A percentile compares a stretch with the other conserved stretches of the same genome.
Evolutionary conservation across 2,329 filamentous ascomycete species (phyloP).

Genomic region (Cytospora piceae): DNA sequence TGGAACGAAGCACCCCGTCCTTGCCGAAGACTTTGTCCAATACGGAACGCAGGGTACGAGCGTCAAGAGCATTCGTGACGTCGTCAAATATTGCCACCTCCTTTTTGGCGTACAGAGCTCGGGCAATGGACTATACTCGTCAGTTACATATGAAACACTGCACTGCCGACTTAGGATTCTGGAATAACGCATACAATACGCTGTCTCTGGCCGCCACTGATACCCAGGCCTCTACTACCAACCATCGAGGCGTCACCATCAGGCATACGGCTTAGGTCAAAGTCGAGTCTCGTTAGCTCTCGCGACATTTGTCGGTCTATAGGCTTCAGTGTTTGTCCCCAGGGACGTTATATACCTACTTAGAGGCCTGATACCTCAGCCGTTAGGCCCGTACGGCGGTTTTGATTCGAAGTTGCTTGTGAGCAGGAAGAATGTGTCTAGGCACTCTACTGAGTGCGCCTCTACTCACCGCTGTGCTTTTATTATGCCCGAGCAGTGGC

Average conservation of each 20-base stretch:
- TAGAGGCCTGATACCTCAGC: too few relatives aligned
- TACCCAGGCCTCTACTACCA: constrained; percentile 25
- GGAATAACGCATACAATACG: constrained; percentile 1
- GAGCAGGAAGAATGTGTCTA: too few relatives aligned
- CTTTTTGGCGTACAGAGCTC: constrained; percentile 48
- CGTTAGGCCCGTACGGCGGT: too few relatives aligned
- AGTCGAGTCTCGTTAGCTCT: constrained; percentile 22
- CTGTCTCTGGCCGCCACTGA: constrained; percentile 32
- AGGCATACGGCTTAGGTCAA: constrained; percentile 23
- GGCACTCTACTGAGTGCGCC: too few relatives aligned
- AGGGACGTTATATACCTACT: too few relatives aligned
- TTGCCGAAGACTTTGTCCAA: constrained; percentile 47
- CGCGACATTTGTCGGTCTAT: too few relatives aligned
- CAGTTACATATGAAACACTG: not conserved
- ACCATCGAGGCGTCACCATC: constrained; percentile 22
- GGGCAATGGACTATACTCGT: constrained; percentile 40
- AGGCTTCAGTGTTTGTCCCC: too few relatives aligned
- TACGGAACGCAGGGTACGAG: constrained; percentile 46
- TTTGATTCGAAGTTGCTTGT: too few relatives aligned
- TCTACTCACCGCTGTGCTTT: too few relatives aligned
- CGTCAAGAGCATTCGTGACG: constrained; percentile 49
- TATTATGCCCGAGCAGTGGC: too few relatives aligned
- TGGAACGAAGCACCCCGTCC: constrained; percentile 45
- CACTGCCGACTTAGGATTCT: not conserved
- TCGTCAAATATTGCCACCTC: constrained; percentile 51